Conservation (phyloP, 768 basidiomycete species). For the Pisolithus sp. region DNA sequence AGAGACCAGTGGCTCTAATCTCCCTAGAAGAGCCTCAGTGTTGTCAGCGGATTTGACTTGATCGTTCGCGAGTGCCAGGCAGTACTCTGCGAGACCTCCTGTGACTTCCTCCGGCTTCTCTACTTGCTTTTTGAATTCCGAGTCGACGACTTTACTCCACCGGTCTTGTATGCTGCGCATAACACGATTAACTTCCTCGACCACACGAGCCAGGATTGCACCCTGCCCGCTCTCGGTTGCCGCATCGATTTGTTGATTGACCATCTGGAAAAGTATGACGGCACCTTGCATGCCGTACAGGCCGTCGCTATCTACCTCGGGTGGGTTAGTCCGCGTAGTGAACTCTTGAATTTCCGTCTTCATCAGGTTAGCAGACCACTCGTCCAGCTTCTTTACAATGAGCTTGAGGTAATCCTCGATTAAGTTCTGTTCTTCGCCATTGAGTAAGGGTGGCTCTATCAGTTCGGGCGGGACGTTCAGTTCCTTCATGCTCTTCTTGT, state of each 20-base stretch:
- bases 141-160: slow-evolving; percentile 79
- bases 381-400: slow-evolving; percentile 91
- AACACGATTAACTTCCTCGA: slow-evolving; percentile 80
- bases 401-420: slow-evolving; percentile 94
- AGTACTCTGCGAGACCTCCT: slow-evolving; percentile 89
- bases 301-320: slow-evolving; percentile 84
- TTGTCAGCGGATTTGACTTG: slow-evolving; percentile 96
- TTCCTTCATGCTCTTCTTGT: slow-evolving; percentile 92
- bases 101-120: slow-evolving; percentile 86
- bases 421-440: slow-evolving; percentile 87
- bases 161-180: slow-evolving; percentile 85
- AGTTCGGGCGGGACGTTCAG: slow-evolving; percentile 76
- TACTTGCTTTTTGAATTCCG: slow-evolving; percentile 79
- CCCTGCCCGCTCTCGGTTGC: slow-evolving; percentile 96
- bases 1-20: slow-evolving; percentile 87
- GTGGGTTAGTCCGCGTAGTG: slow-evolving; percentile 72
- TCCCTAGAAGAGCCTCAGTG: slow-evolving; percentile 75
- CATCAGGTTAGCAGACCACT: slow-evolving; percentile 95
- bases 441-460: slow-evolving; percentile 84
- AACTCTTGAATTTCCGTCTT: slow-evolving; percentile 85
- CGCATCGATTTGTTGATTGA: slow-evolving; percentile 93
- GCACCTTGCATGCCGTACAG: slow-evolving; percentile 89
- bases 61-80: slow-evolving; percentile 95
- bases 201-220: slow-evolving; percentile 83
- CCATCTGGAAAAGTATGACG: slow-evolving; percentile 95